Evolutionary conservation across 352 stramenopile species (phyloP), one percentile per base, ranked within the genome.

Genomic region (Globisporangium radiosum): DNA sequence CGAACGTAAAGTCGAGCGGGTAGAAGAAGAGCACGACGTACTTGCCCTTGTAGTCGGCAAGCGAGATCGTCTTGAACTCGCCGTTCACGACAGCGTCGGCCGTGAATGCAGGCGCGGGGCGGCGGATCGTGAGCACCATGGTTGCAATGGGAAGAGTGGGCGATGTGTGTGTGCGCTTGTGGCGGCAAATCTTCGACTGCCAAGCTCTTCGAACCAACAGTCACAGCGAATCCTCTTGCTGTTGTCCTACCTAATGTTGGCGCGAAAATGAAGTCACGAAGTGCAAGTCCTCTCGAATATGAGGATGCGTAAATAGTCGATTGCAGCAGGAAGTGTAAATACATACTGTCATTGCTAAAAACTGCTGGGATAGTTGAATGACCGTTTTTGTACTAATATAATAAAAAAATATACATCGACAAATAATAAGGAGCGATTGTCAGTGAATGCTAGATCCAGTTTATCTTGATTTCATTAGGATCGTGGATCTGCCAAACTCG

Each of bases 1-100:
- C 90, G 59, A 97, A 97, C 38, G 88, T 97, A 67, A 95, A 96
- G 72, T 96, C 88, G 60, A 94, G 71, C 53, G 90, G 88, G 73
- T 95, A 97, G 69, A 96, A 97, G 83, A 97, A 95, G 17, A 97
- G 81, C 56, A 96, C 87, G 39, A 96, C 76, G 62, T 91, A 97
- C 66, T 97, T 87, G 59, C 88, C 88, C 52, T 80, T 81, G 77
- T 94, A 97, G 63, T 97, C 83, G 14, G 70, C 72, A 9, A 97
- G 72, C 60, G 72, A 90, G 40, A 97, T 58, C 42, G 71, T 80
- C 73, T 87, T 87, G 71, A 96, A 95, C 62, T 92, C 73, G 44
- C 81, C 84, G 64, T 94, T 59, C 15, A 96, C 72, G 19, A 95
- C 80, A 45, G 86, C 86, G 19, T 81, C 68, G 54, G 81, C 80